phyloP scores from a whole-genome alignment of 805 yeast species.

The Cyberlindnera mycetangii region DNA sequence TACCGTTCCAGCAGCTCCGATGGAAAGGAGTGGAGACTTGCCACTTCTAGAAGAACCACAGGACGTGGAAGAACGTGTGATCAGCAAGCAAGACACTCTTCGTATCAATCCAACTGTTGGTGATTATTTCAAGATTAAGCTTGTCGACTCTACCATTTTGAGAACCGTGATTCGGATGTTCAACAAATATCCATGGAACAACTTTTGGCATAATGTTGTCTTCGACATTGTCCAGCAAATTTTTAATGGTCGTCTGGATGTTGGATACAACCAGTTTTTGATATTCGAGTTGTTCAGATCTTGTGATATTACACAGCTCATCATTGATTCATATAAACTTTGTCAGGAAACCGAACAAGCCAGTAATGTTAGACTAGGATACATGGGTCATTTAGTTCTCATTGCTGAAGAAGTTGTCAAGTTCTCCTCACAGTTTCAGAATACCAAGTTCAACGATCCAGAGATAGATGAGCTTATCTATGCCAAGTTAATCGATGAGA shows the following conservation, averaged over 20 bases:
- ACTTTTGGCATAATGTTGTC: constrained; percentile 81
- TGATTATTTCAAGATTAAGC: constrained; percentile 64
- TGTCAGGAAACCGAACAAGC: constrained; percentile 59
- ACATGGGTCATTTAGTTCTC: constrained; percentile 92
- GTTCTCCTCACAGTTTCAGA: constrained; percentile 45
- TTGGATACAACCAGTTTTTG: constrained; percentile 68
- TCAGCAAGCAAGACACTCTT: constrained; percentile 29
- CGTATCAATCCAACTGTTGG: constrained; percentile 63
- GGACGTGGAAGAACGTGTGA: neutral
- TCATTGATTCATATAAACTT: constrained; percentile 60
- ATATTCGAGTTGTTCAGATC: constrained; percentile 60
- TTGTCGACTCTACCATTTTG: constrained; percentile 62
- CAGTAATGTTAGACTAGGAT: constrained; percentile 75
- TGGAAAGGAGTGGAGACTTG: constrained; percentile 11
- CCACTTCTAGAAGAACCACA: constrained; percentile 13
- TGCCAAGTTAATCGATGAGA: constrained; percentile 34
- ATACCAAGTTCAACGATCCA: constrained; percentile 24
- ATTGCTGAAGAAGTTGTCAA: constrained; percentile 96
- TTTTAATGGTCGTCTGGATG: constrained; percentile 67
- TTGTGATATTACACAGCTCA: constrained; percentile 56
- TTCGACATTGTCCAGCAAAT: constrained; percentile 82
- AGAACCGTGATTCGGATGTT: constrained; percentile 63
- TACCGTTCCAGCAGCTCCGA: constrained; percentile 13
- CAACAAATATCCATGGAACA: constrained; percentile 77
- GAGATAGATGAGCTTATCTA: constrained; percentile 28